Evolutionary conservation across 495 filamentous ascomycete genomes (phyloP), one percentile per base, ranked within the genome.

Genomic region (Penicillium antarcticum): DNA sequence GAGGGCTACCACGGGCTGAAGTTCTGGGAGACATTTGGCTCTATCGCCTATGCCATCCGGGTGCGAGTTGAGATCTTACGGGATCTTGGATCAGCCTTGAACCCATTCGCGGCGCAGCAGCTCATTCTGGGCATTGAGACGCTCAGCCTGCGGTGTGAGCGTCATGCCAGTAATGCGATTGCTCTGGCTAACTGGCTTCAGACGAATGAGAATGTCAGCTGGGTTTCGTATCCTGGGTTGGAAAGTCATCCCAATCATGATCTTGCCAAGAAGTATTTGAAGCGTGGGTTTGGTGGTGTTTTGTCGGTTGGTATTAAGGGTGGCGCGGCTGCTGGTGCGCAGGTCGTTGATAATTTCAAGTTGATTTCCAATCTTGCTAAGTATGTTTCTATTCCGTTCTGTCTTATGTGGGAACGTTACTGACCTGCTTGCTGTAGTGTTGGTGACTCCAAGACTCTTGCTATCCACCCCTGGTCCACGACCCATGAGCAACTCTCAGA

Each of bases 71-170:
- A 97, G 77, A 86, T 96, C 50, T 80, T 96, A 45, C 84, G 95
- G 58, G 94, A 98, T 67, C 68, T 97, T 2, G 94, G 94, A 26
- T 76, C 87, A 3, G 78, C 84, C 32, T 68, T 98, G 55, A 97
- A 95, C 73, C 91, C 94, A 0, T 97, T 97, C 67, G 94, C 78
- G 7, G 94, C 94, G n/a, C 91, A 96, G 76, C 91, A 97, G 72
- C 80, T 98, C 34, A 69, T 98, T 45, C 74, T 95, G 43, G 94
- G 94, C 40, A 66, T 96, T 51, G 94, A 98, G 80, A 98, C 94
- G 6, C 74, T 98, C 42, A 88, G 84, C 61, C 71, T 98, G 67
- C 80, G 94, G 42, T 85, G 82, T 26, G 94, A 98, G 68, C 72
- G 94, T 12, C 94, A 97, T 70, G 92, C 88, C 1, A 77, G 81